A percentile compares a stretch with the other conserved stretches of the same genome.
These are phyloP conservation scores for Gymnopilus dilepis DNA, from an alignment of 768 basidiomycete species.

Conservation along the genomic window DNA sequence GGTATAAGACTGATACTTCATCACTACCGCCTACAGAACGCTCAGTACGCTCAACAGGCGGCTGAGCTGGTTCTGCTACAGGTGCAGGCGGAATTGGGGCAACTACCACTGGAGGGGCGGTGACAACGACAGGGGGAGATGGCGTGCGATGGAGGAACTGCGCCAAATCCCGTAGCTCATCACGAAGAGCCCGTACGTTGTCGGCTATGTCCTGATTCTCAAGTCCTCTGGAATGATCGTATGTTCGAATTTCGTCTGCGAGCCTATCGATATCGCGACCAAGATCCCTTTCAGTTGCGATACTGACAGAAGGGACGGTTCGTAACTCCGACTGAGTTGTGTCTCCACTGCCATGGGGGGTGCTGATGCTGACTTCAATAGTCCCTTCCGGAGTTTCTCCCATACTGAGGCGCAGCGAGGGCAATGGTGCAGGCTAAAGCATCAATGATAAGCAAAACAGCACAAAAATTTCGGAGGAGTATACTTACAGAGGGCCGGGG, in stretches of 20 bases:
- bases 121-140: slow-evolving; percentile 24
- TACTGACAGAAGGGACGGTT: slow-evolving; percentile 41
- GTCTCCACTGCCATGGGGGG: slow-evolving; percentile 42
- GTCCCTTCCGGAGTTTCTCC: slow-evolving; percentile 44
- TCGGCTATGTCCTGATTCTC: slow-evolving; percentile 70
- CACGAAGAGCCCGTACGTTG: slow-evolving; percentile 71
- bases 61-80: slow-evolving; percentile 10
- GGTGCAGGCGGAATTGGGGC: slow-evolving; percentile 13
- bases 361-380: slow-evolving; percentile 43
- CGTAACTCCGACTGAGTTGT: slow-evolving; percentile 40
- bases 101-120: slow-evolving; percentile 5
- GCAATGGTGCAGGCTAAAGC: slow-evolving; percentile 26
- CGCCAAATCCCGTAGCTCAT: slow-evolving; percentile 69
- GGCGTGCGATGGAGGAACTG: slow-evolving; percentile 55
- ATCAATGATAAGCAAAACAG: slow-evolving; percentile 4
- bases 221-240: slow-evolving; percentile 61
- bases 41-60: slow-evolving; percentile 36
- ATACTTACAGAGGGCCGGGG: slow-evolving; percentile 39
- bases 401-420: slow-evolving; percentile 14
- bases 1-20: slow-evolving; percentile 38
- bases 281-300: slow-evolving; percentile 56
- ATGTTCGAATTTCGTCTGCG: slow-evolving; percentile 59
- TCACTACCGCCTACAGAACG: slow-evolving; percentile 51
- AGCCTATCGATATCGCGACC: slow-evolving; percentile 53
- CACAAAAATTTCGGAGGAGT: background rate